phyloP scores from a whole-genome alignment of 2,329 filamentous ascomycete genomes.

The Rosellinia necatrix region DNA sequence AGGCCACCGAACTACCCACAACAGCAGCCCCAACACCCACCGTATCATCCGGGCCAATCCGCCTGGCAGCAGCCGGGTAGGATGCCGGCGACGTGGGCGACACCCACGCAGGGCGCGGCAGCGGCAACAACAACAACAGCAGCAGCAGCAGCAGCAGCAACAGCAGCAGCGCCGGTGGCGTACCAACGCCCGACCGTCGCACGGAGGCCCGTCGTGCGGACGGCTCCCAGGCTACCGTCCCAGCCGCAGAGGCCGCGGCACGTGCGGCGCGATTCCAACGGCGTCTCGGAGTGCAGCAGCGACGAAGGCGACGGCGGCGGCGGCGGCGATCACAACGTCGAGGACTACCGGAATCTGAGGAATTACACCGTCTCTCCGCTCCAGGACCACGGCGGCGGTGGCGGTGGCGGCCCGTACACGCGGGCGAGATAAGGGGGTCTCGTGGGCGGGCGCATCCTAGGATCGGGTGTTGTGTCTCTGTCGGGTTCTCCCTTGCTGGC shows the following conservation, averaged over 20 bases:
- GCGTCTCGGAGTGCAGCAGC: slow-evolving; percentile 33
- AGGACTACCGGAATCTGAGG: neutral
- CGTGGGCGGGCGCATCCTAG: too few species aligned
- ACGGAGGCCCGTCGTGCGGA: slow-evolving; percentile 6
- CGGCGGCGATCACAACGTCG: slow-evolving; percentile 20
- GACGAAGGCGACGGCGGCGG: slow-evolving; percentile 11
- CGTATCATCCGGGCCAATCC: neutral
- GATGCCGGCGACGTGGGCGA: slow-evolving; percentile 12
- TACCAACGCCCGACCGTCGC: neutral
- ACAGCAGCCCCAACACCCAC: neutral
- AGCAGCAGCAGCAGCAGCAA: neutral
- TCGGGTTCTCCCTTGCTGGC: too few species aligned
- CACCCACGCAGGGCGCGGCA: neutral
- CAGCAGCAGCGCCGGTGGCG: neutral
- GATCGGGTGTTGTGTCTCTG: too few species aligned
- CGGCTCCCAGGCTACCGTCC: neutral
- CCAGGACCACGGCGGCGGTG: too few species aligned
- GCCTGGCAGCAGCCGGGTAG: slow-evolving; percentile 18
- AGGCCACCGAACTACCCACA: neutral
- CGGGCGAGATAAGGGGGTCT: too few species aligned
- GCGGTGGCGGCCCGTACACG: too few species aligned
- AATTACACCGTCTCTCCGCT: slow-evolving; percentile 30
- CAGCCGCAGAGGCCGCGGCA: neutral
- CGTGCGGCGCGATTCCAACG: slow-evolving; percentile 34
- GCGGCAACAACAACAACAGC: neutral